Evolutionary conservation across 192 early-diverging fungal genomes (phyloP), one percentile per base, ranked within the genome.

Genomic region (Backusella psychrophila): DNA sequence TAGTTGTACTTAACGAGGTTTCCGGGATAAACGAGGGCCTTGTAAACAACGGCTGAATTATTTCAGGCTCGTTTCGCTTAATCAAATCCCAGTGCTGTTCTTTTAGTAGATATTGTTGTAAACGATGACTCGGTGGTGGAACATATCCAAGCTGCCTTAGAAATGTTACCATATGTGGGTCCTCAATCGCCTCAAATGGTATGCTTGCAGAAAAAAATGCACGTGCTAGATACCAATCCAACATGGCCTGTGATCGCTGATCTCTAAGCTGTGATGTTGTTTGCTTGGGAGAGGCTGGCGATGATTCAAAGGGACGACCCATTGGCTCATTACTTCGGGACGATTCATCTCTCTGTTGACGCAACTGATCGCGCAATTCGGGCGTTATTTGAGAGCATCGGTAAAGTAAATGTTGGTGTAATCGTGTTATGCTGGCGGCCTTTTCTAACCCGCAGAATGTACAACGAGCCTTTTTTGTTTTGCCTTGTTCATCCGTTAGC

Each of bases 61-160:
- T 56, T 56, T 56, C 53, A 56, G 53, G 53, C 9, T 69, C 35
- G 35, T 26, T 35, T 19, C 35, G 35, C 19, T 34, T 38, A 17
- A 75, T 34, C 21, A 75, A 44, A 67, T 75, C 74, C 74, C 74
- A 75, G 29, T 75, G 74, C 39, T 75, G 59, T 1, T 59, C 42
- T 36, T 75, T 75, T 42, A 75, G 17, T 26, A 75, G 33, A 26
- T 68, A 42, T 33, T 75, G 74, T 38, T 67, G 74, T 26, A 75
- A 41, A 31, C 36, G 59, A 34, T 66, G 63, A 5, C 35, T 42
- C 23, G 39, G 34, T 23, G 74, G 66, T 33, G 42, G 21, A 1
- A 38, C 33, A 33, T 75, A 75, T 21, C 23, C 31, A 26, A 75
- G 63, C 12, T 42, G 74, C 15, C 39, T 65, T 65, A 75, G 21